Percentiles rank a stretch among this genome's conserved stretches.
Evolutionary conservation across 1,284 basidiomycete genomes (phyloP).

Genomic region (Marasmius fiardii): DNA sequence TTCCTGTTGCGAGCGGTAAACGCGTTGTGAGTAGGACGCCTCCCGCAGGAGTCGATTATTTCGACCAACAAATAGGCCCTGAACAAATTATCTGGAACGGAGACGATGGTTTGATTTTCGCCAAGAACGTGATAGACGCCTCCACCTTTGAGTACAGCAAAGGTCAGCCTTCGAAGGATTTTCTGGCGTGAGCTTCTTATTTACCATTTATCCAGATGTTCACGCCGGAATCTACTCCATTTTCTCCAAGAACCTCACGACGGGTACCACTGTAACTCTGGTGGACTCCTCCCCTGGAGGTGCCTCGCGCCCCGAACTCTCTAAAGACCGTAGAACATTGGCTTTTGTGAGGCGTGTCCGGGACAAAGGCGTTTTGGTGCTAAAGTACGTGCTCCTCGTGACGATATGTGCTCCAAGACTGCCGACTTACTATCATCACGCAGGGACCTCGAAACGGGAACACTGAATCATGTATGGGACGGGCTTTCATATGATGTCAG

Average conservation of each 20-base stretch:
- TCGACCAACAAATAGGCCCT: constrained; percentile 66
- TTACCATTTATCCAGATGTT: constrained; percentile 41
- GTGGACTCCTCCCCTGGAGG: constrained; percentile 61
- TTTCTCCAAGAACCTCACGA: constrained; percentile 60
- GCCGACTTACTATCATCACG: constrained; percentile 4
- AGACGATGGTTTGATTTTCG: constrained; percentile 56
- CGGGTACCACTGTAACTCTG: constrained; percentile 45
- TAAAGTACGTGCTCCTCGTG: constrained; percentile 46
- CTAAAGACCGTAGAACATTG: constrained; percentile 61
- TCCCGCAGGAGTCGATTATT: constrained; percentile 65
- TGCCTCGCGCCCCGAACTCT: constrained; percentile 66
- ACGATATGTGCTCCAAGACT: background rate
- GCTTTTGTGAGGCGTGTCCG: constrained; percentile 71
- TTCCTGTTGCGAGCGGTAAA: constrained; percentile 47
- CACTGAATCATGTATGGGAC: constrained; percentile 60
- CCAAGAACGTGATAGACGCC: constrained; percentile 57
- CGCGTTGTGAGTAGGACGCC: constrained; percentile 53
- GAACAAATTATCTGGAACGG: constrained; percentile 66
- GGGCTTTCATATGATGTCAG: constrained; percentile 65
- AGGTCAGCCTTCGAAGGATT: constrained; percentile 35
- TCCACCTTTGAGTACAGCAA: constrained; percentile 59
- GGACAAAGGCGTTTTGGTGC: constrained; percentile 66
- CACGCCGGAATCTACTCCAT: constrained; percentile 70
- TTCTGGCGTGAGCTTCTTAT: background rate
- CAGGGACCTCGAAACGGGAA: constrained; percentile 66